Percentiles rank a stretch among this genome's conserved stretches.
These are phyloP conservation scores for Coemansia sp. DNA, from an alignment of 192 early-diverging fungal species.

Conservation along the genomic window DNA sequence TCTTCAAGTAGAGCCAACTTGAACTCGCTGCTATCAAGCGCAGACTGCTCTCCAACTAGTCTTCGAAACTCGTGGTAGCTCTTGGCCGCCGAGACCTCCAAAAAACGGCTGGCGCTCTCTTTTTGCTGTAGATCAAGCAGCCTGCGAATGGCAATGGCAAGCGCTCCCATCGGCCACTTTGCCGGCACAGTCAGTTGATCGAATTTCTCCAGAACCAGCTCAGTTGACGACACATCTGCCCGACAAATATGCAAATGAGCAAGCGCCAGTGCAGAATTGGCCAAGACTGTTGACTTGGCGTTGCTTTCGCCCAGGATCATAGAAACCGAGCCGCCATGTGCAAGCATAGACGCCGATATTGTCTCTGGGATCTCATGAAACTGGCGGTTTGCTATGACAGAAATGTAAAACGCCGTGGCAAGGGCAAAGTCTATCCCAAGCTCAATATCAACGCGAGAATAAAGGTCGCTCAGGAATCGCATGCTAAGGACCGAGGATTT, in stretches of 20 bases:
- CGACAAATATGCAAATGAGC: not conserved
- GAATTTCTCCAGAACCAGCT: not conserved
- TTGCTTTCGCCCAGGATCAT: not conserved
- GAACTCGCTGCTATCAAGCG: not conserved
- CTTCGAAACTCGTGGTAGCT: slow-evolving; percentile 1
- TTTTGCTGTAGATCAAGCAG: not conserved
- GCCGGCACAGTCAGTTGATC: not conserved
- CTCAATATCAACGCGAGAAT: not conserved
- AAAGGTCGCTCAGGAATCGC: not conserved
- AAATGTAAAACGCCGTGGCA: slow-evolving; percentile 14
- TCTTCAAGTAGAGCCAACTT: slow-evolving; percentile 5
- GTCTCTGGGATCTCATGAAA: not conserved
- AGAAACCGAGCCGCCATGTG: not conserved
- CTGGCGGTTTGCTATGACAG: not conserved
- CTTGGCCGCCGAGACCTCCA: not conserved
- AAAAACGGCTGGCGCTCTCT: not conserved
- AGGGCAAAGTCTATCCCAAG: not conserved
- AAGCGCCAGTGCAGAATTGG: not conserved
- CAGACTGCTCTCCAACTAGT: not conserved
- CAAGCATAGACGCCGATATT: not conserved
- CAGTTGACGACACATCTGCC: not conserved
- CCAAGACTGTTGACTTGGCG: not conserved
- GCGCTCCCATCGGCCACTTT: slow-evolving; percentile 24
- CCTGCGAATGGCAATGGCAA: not conserved
- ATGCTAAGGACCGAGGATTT: not conserved